These are phyloP conservation scores for Urtica urens DNA, from an alignment of 306 rosid genomes.

Conservation along the genomic window DNA sequence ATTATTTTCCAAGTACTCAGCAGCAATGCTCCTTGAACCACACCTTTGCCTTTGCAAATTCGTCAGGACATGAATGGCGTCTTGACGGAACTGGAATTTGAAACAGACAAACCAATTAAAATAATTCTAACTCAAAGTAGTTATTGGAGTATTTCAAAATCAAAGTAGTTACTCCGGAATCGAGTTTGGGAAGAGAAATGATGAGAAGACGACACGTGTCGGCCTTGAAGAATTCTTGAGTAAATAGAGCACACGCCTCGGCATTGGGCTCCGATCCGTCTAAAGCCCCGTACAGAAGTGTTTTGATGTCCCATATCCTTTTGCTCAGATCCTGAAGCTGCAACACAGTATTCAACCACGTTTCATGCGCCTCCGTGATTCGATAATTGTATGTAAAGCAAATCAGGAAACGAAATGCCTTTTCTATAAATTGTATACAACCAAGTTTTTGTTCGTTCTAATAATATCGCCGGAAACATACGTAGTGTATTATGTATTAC, in stretches of 20 bases:
- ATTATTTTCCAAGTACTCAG: constrained; percentile 42
- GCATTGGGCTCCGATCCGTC: constrained; percentile 43
- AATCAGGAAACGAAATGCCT: too few relatives aligned
- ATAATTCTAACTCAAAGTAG: neutral
- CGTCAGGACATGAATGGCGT: constrained; percentile 47
- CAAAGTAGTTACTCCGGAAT: constrained; percentile 42
- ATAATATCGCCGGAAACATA: neutral
- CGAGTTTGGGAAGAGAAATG: constrained; percentile 30
- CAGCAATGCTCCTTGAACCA: constrained; percentile 34
- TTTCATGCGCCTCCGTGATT: too few relatives aligned
- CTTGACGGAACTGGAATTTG: constrained; percentile 35
- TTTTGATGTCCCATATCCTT: constrained; percentile 33
- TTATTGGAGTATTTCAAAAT: neutral
- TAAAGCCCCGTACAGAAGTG: constrained; percentile 38
- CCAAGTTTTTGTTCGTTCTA: neutral
- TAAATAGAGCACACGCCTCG: constrained; percentile 51
- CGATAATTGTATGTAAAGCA: too few relatives aligned
- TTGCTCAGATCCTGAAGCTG: constrained; percentile 37
- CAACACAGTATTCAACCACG: too few relatives aligned
- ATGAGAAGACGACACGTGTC: constrained; percentile 44
- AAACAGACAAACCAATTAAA: too few relatives aligned
- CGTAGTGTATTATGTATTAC: constrained; percentile 14
- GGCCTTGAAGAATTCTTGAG: constrained; percentile 50
- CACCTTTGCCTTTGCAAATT: constrained; percentile 58
- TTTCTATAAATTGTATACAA: neutral